Evolutionary conservation across 139 green algal genomes (phyloP).

Genomic region (Auxenochlorella protothecoides): DNA sequence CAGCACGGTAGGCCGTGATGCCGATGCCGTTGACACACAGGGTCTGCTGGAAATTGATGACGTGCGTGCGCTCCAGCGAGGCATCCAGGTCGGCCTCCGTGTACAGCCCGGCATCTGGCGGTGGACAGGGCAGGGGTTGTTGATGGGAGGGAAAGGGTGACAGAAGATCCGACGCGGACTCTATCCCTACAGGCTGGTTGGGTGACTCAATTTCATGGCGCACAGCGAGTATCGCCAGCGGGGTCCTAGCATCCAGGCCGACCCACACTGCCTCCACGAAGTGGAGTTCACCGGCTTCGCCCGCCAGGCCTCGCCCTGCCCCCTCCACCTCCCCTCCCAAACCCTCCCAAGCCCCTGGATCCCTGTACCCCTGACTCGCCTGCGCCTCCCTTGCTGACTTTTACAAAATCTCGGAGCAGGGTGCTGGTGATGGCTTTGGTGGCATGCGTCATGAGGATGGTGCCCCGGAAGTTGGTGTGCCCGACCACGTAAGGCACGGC

Average conservation of each 20-base stretch:
- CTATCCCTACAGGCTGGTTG: too few species aligned
- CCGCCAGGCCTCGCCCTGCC: conserved; percentile 33
- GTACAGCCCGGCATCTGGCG: conserved; percentile 47
- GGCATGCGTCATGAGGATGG: conserved; percentile 97
- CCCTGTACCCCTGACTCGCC: not conserved
- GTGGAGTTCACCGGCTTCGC: too few species aligned
- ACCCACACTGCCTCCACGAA: too few species aligned
- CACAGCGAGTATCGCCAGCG: too few species aligned
- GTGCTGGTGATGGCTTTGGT: conserved; percentile 93
- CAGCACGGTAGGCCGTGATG: conserved; percentile 80
- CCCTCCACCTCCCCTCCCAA: conserved; percentile 26
- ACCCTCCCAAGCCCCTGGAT: conserved; percentile 42
- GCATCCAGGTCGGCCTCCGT: conserved; percentile 72
- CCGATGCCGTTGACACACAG: conserved; percentile 69
- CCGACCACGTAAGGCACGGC: conserved; percentile 84
- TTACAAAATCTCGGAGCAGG: conserved; percentile 82
- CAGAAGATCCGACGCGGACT: too few species aligned
- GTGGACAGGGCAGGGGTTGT: not conserved
- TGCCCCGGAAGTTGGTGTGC: conserved; percentile 81
- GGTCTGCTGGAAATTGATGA: conserved; percentile 95
- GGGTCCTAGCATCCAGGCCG: too few species aligned
- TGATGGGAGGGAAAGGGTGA: not conserved
- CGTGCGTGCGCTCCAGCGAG: conserved; percentile 78
- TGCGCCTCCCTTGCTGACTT: conserved; percentile 39
- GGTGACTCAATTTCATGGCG: too few species aligned